Conservation (phyloP, 495 filamentous ascomycete genomes). For the Trichocladium antarcticum region DNA sequence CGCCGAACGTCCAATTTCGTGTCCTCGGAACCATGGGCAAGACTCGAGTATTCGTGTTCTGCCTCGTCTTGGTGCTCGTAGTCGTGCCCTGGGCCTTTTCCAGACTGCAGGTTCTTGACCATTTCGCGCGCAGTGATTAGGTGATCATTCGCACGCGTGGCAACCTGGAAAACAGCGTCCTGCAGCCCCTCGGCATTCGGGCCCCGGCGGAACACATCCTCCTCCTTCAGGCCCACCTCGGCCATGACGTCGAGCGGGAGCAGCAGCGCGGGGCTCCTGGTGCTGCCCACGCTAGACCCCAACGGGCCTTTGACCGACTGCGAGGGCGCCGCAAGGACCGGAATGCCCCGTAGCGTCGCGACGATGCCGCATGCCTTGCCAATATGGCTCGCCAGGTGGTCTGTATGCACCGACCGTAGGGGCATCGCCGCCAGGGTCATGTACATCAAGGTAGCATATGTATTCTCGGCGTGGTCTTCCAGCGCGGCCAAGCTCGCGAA, state of each 20-base stretch:
- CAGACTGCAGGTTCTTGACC: slow-evolving; percentile 64
- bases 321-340: slow-evolving; percentile 67
- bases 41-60: slow-evolving; percentile 53
- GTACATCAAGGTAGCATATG: slow-evolving; percentile 89
- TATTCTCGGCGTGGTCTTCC: slow-evolving; percentile 85
- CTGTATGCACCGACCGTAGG: slow-evolving; percentile 67
- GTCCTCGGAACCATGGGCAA: slow-evolving; percentile 22
- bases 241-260: slow-evolving; percentile 89
- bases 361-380: slow-evolving; percentile 87
- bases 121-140: slow-evolving; percentile 88
- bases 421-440: slow-evolving; percentile 68
- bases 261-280: slow-evolving; percentile 37
- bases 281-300: slow-evolving; percentile 27
- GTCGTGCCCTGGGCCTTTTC: slow-evolving; percentile 63
- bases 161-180: slow-evolving; percentile 85
- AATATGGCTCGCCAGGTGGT: slow-evolving; percentile 87
- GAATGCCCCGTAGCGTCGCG: slow-evolving; percentile 71
- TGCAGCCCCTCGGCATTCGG: slow-evolving; percentile 63
- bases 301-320: slow-evolving; percentile 39
- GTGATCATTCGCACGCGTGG: slow-evolving; percentile 88
- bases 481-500: slow-evolving; percentile 61
- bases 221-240: slow-evolving; percentile 63
- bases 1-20: slow-evolving; percentile 43
- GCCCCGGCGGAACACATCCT: slow-evolving; percentile 76
- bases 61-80: slow-evolving; percentile 77